Evolutionary conservation across 495 filamentous ascomycete genomes (phyloP).

Genomic region (Trypethelium eluteriae): DNA sequence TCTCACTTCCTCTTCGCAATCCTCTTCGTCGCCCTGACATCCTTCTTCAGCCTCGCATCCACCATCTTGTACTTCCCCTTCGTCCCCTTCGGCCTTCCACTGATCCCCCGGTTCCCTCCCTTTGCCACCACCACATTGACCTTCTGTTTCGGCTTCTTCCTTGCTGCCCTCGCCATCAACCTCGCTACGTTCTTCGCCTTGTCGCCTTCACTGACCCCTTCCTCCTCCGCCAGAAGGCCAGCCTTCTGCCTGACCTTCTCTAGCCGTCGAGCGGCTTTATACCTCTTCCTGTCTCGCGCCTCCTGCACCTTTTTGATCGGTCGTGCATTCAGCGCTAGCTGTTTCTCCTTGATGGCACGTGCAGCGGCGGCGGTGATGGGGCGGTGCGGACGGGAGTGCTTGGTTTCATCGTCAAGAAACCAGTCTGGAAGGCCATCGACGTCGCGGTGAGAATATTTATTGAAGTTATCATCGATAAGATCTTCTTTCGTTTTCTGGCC

Average conservation of each 20-base stretch:
- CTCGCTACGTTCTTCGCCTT: conserved; percentile 79
- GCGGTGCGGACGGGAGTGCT: conserved; percentile 73
- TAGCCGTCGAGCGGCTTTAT: conserved; percentile 79
- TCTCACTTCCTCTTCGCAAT: conserved; percentile 51
- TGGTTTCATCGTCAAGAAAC: conserved; percentile 89
- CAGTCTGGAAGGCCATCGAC: conserved; percentile 90
- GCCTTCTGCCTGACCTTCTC: conserved; percentile 96
- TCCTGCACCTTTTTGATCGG: conserved; percentile 99
- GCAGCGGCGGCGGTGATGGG: conserved; percentile 87
- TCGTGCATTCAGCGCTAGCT: conserved; percentile 85
- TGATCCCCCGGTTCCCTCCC: conserved; percentile 76
- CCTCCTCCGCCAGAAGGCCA: conserved; percentile 75
- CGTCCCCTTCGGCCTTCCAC: conserved; percentile 70
- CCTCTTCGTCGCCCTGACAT: conserved; percentile 85
- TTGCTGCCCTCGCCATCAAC: conserved; percentile 66
- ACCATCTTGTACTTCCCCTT: conserved; percentile 99
- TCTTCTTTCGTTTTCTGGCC: conserved; percentile 72
- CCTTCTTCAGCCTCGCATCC: conserved; percentile 95
- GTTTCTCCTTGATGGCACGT: conserved; percentile 88
- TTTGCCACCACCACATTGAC: conserved; percentile 86
- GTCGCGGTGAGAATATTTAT: conserved; percentile 85
- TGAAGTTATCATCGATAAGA: conserved; percentile 83
- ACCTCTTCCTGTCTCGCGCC: conserved; percentile 91
- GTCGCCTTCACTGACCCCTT: conserved; percentile 86
- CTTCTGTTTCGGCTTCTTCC: conserved; percentile 71